A percentile compares a stretch with the other conserved stretches of the same genome.
phyloP scores from a whole-genome alignment of 2,329 filamentous ascomycete genomes.

The Chlorencoelia australis region DNA sequence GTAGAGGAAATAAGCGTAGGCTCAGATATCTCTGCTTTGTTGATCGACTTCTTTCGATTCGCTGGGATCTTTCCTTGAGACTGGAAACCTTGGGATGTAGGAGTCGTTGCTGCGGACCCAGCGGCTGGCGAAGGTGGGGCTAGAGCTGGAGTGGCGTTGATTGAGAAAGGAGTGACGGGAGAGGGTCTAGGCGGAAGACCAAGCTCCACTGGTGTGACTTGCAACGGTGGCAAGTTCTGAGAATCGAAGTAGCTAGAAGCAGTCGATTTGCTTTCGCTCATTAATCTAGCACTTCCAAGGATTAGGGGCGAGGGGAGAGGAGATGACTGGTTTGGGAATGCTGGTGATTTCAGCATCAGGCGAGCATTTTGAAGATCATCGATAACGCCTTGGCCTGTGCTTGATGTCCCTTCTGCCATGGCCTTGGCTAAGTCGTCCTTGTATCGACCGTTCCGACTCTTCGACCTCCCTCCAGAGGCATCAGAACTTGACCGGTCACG shows the following conservation, averaged over 20 bases:
- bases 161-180: conserved; percentile 23
- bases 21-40: conserved; percentile 27
- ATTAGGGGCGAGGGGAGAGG: conserved; percentile 21
- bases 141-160: conserved; percentile 24
- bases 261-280: conserved; percentile 21
- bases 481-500: conserved; percentile 25
- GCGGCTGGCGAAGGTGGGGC: conserved; percentile 15
- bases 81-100: conserved; percentile 14
- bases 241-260: conserved; percentile 19
- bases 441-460: conserved; percentile 23
- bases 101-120: conserved; percentile 16
- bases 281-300: conserved; percentile 11
- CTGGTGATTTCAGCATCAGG: conserved; percentile 18
- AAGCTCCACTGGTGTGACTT: conserved; percentile 17
- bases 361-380: conserved; percentile 19
- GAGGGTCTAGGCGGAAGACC: conserved; percentile 23
- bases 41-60: conserved; percentile 24
- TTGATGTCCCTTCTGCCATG: conserved; percentile 19
- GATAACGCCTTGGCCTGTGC: conserved; percentile 14
- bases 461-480: conserved; percentile 22
- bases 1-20: conserved; percentile 26
- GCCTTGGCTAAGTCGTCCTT: conserved; percentile 22
- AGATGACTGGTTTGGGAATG: conserved; percentile 12
- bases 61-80: conserved; percentile 8
- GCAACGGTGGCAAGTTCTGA: conserved; percentile 17